Conservation (phyloP, 352 stramenopile genomes). For the Globisporangium radiosum region DNA sequence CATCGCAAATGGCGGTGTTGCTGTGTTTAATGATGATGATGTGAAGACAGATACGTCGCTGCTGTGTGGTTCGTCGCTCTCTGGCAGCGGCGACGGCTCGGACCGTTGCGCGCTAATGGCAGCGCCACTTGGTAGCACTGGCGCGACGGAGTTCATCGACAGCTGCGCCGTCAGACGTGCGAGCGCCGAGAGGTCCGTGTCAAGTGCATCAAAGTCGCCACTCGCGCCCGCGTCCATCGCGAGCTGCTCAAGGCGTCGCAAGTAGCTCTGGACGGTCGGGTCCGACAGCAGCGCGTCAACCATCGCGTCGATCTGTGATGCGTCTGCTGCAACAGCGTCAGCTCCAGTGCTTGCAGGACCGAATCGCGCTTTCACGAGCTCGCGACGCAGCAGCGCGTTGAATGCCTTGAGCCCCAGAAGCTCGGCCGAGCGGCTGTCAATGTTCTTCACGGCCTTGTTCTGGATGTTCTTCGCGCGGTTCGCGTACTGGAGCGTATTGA, state of each 20-base stretch:
- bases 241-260: slow-evolving; percentile 52
- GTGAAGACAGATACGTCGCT: neutral
- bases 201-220: neutral
- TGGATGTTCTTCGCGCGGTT: slow-evolving; percentile 87
- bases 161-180: neutral
- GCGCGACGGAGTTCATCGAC: neutral
- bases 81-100: too few relatives aligned
- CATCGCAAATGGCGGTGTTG: too few relatives aligned
- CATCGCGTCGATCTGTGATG: slow-evolving; percentile 19
- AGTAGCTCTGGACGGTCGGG: slow-evolving; percentile 38
- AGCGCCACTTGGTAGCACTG: too few relatives aligned
- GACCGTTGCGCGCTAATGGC: too few relatives aligned
- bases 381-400: slow-evolving; percentile 56
- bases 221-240: slow-evolving; percentile 2
- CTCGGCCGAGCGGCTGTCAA: slow-evolving; percentile 74
- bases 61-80: too few relatives aligned
- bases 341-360: slow-evolving; percentile 14
- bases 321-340: neutral
- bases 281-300: slow-evolving; percentile 39
- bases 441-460: slow-evolving; percentile 87
- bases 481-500: slow-evolving; percentile 84
- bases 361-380: slow-evolving; percentile 58
- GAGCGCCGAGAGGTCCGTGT: neutral
- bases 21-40: too few relatives aligned
- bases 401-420: slow-evolving; percentile 61